Evolutionary conservation across 1,139 yeast species (phyloP).

Genomic region (Debaryomyces psychrophilus): DNA sequence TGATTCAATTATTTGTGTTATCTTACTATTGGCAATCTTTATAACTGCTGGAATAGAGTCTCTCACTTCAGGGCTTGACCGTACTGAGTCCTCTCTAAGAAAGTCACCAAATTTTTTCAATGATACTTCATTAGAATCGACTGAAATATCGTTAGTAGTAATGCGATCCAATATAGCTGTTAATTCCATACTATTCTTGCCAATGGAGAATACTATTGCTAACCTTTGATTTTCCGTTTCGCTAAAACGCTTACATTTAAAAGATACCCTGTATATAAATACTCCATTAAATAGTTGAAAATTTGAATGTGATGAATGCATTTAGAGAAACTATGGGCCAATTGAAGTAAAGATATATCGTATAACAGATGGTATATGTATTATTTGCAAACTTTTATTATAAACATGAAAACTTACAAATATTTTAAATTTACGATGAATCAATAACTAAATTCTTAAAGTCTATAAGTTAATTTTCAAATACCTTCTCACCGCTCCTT

Average conservation of each 20-base stretch:
- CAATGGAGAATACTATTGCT: neutral
- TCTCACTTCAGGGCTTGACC: constrained; percentile 21
- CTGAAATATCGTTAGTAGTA: neutral
- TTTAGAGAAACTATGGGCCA: neutral
- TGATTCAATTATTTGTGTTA: constrained; percentile 12
- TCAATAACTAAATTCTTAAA: neutral
- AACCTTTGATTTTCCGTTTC: neutral
- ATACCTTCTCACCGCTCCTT: constrained; percentile 74
- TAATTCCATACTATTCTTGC: constrained; percentile 2
- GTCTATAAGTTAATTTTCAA: constrained; percentile 37
- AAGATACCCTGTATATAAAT: constrained; percentile 5
- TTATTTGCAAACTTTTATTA: neutral
- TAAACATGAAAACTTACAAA: neutral
- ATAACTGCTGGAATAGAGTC: constrained; percentile 14
- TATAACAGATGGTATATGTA: neutral
- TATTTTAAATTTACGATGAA: constrained; percentile 1
- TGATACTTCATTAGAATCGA: neutral
- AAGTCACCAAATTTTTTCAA: constrained; percentile 29
- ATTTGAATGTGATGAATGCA: too few species aligned
- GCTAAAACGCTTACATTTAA: neutral
- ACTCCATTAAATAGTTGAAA: neutral
- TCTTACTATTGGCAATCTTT: constrained; percentile 13
- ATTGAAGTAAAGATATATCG: neutral
- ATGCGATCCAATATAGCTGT: neutral
- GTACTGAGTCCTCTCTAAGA: constrained; percentile 29